These are phyloP conservation scores for Pseudogymnoascus sp. DNA, from an alignment of 2,329 filamentous ascomycete species.

Conservation along the genomic window DNA sequence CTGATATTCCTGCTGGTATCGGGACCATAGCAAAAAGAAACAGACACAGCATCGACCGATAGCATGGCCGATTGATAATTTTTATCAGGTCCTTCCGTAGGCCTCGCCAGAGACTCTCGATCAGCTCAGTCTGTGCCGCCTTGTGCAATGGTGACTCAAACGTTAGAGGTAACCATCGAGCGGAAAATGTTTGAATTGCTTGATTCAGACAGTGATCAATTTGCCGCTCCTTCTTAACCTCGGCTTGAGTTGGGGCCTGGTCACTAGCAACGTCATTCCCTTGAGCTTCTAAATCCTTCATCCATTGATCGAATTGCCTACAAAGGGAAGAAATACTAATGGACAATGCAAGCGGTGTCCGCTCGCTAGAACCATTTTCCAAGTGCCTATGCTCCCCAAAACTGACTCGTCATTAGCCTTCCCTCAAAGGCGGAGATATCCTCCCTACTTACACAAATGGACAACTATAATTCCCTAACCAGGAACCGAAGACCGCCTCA, in stretches of 20 bases:
- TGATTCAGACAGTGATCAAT: conserved; percentile 26
- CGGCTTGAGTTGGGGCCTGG: conserved; percentile 7
- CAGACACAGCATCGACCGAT: conserved; percentile 37
- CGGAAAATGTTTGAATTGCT: conserved; percentile 27
- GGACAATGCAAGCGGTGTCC: conserved; percentile 13
- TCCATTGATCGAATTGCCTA: conserved; percentile 32
- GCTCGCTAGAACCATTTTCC: conserved; percentile 7
- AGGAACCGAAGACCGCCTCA: conserved; percentile 38
- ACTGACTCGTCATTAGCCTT: not conserved
- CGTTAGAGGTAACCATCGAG: conserved; percentile 28
- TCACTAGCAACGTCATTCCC: conserved; percentile 15
- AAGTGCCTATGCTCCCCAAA: not conserved
- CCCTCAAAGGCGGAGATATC: not conserved
- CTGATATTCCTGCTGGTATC: conserved; percentile 35
- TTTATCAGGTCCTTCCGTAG: conserved; percentile 36
- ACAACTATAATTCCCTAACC: conserved; percentile 38
- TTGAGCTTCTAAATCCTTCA: conserved; percentile 27
- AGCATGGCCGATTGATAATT: conserved; percentile 37
- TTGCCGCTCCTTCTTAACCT: conserved; percentile 19
- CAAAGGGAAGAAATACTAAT: conserved; percentile 1
- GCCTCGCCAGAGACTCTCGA: conserved; percentile 32
- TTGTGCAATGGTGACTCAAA: conserved; percentile 10
- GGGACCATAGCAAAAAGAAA: conserved; percentile 38
- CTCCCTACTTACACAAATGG: conserved; percentile 35
- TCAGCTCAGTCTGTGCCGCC: conserved; percentile 18